Conservation (phyloP, 2,329 filamentous ascomycete genomes). For the Colletotrichum liaoningense region DNA sequence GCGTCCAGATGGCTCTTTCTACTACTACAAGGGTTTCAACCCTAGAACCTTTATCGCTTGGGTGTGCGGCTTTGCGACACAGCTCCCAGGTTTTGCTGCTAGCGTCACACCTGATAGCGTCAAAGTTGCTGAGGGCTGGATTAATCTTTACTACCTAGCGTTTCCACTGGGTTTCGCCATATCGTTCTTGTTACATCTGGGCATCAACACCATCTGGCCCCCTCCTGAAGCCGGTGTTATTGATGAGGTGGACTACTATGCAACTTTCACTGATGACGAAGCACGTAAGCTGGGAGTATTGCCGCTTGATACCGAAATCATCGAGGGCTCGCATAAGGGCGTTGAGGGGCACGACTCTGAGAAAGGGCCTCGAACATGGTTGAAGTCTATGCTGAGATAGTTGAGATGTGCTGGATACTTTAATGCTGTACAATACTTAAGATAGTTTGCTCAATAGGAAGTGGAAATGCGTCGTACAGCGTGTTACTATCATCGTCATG, state of each 20-base stretch:
- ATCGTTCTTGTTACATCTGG: slow-evolving; percentile 24
- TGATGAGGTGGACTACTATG: slow-evolving; percentile 29
- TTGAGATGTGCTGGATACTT: background rate
- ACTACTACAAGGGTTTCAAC: slow-evolving; percentile 54
- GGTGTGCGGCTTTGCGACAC: slow-evolving; percentile 50
- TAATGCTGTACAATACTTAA: background rate
- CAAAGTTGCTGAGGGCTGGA: slow-evolving; percentile 1
- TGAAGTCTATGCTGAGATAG: slow-evolving; percentile 6
- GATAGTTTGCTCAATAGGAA: too few relatives aligned
- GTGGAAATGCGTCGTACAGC: too few relatives aligned
- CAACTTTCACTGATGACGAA: slow-evolving; percentile 27
- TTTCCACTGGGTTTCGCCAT: slow-evolving; percentile 30
- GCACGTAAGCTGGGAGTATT: slow-evolving; percentile 18
- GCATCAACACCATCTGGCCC: slow-evolving; percentile 29
- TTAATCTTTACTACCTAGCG: slow-evolving; percentile 26
- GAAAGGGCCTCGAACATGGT: background rate
- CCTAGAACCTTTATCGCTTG: slow-evolving; percentile 49
- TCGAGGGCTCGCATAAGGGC: slow-evolving; percentile 12
- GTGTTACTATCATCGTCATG: too few relatives aligned
- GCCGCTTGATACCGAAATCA: background rate
- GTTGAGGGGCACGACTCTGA: background rate
- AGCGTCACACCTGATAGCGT: slow-evolving; percentile 29
- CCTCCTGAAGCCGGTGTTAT: slow-evolving; percentile 7
- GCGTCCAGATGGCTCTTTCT: slow-evolving; percentile 48
- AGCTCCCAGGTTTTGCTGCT: slow-evolving; percentile 26